Evolutionary conservation across 129 eudicot species (phyloP).

Genomic region (Helianthus annuus): HanXRQr2.0-SUNRISE NC_035448.2:171463441-171463940

Average conservation of each 20-base stretch:
- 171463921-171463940: conserved; percentile 96
- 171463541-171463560: neutral
- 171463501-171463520: neutral
- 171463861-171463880: conserved; percentile 20
- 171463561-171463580: neutral
- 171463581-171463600: neutral
- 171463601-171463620: neutral
- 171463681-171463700: conserved; percentile 3
- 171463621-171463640: neutral
- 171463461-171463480: conserved; percentile 3
- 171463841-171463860: neutral
- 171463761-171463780: neutral
- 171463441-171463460: conserved; percentile 19
- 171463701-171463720: neutral
- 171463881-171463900: conserved; percentile 99
- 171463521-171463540: neutral
- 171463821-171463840: neutral
- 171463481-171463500: neutral
- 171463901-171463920: conserved; percentile 91
- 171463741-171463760: neutral
- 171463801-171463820: neutral
- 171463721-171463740: neutral
- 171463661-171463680: neutral
- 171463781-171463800: neutral
- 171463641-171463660: neutral